These are phyloP conservation scores for Oryza punctata DNA, from an alignment of 176 grass and related monocot genomes.

Conservation along the genomic window DNA sequence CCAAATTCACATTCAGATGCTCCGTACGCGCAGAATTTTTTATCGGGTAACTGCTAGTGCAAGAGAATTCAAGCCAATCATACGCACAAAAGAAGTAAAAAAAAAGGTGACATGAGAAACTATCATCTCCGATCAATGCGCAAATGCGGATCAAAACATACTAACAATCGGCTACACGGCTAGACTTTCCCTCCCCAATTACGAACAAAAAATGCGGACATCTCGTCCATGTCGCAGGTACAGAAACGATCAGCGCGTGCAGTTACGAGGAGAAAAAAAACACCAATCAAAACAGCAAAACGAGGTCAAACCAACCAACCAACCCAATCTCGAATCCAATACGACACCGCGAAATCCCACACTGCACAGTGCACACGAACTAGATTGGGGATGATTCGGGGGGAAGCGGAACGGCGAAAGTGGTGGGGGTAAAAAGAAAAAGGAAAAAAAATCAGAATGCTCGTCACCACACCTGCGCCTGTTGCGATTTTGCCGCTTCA, in stretches of 20 bases:
- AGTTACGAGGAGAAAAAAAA: background rate
- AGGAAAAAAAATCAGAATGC: background rate
- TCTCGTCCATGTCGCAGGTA: background rate
- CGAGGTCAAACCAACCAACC: background rate
- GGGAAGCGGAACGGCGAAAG: background rate
- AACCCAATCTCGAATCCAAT: conserved; percentile 1
- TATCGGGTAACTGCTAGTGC: background rate
- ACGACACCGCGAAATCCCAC: background rate
- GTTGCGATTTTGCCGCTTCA: conserved; percentile 12
- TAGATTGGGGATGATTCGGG: background rate
- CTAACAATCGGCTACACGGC: background rate
- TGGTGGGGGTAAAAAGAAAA: no score
- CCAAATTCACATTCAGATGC: background rate
- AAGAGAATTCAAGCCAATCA: background rate
- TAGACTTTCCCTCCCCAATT: background rate
- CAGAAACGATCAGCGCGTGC: background rate
- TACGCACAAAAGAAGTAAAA: conserved; percentile 12
- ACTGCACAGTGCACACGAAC: background rate
- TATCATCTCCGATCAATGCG: background rate
- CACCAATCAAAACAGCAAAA: background rate
- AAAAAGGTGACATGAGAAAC: background rate
- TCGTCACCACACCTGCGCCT: conserved; percentile 19
- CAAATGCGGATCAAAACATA: background rate
- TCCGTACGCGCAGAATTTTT: background rate
- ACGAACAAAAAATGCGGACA: background rate